A percentile compares a stretch with the other conserved stretches of the same genome.
These are phyloP conservation scores for Lentinula detonsa DNA, from an alignment of 768 basidiomycete species.

Conservation along the genomic window DNA sequence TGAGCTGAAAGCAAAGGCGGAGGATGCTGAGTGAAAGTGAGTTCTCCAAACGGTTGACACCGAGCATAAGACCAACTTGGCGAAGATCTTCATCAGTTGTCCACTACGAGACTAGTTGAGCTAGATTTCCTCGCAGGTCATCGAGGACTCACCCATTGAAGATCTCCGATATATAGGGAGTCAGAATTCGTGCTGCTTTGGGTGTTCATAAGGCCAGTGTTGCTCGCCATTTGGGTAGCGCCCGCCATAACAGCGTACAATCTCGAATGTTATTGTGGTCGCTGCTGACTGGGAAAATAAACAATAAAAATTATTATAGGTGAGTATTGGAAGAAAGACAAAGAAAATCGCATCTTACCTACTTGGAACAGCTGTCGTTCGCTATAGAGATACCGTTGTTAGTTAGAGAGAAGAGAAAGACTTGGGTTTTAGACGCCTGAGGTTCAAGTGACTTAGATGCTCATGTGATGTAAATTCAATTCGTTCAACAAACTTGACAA, in stretches of 20 bases:
- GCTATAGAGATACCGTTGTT: too few species aligned
- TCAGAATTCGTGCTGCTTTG: slow-evolving; percentile 42
- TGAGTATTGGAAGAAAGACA: too few species aligned
- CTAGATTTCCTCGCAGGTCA: slow-evolving; percentile 14
- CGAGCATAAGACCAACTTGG: slow-evolving; percentile 62
- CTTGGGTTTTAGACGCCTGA: neutral
- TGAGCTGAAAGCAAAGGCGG: too few species aligned
- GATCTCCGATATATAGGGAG: slow-evolving; percentile 81
- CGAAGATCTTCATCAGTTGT: slow-evolving; percentile 94
- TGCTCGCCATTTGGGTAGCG: slow-evolving; percentile 20
- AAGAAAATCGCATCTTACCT: too few species aligned
- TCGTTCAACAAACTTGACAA: neutral
- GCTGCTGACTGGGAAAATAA: neutral
- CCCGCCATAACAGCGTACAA: neutral
- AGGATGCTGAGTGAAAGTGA: too few species aligned
- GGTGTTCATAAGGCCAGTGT: slow-evolving; percentile 17
- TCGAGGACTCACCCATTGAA: slow-evolving; percentile 79
- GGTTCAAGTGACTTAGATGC: neutral
- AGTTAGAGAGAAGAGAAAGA: too few species aligned
- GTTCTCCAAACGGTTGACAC: too few species aligned
- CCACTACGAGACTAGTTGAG: slow-evolving; percentile 57
- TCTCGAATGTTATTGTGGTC: too few species aligned
- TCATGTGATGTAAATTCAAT: neutral
- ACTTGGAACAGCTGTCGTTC: too few species aligned
- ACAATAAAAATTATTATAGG: neutral